These are phyloP conservation scores for Solanum hybrid DNA, from an alignment of 305 asterid species.

Conservation along the genomic window DNA sequence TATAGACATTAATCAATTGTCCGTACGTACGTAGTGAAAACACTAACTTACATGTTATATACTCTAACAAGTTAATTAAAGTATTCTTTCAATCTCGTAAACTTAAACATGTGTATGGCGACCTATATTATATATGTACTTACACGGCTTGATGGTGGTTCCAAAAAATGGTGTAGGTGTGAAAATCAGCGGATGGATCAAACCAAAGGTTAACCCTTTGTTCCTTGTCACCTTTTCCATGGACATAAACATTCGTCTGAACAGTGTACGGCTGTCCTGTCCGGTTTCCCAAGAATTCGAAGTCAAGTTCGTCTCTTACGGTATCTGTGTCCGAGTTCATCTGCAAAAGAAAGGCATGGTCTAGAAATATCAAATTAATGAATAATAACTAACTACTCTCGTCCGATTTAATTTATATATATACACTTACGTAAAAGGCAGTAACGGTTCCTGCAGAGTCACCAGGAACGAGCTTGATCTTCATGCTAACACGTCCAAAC, in stretches of 20 bases:
- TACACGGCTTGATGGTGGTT: conserved; percentile 35
- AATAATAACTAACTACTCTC: not conserved
- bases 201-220: conserved; percentile 70
- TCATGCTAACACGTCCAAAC: conserved; percentile 75
- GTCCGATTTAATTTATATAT: not conserved
- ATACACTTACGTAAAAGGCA: conserved; percentile 56
- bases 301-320: conserved; percentile 59
- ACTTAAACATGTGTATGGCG: not conserved
- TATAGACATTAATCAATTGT: not conserved
- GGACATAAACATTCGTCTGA: conserved; percentile 56
- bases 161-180: conserved; percentile 45
- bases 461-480: conserved; percentile 88
- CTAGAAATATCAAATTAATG: not conserved
- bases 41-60: not conserved
- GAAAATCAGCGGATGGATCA: conserved; percentile 50
- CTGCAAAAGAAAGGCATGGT: conserved; percentile 9
- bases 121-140: conserved; percentile 8
- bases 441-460: conserved; percentile 96
- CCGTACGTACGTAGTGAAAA: not conserved
- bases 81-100: not conserved
- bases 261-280: conserved; percentile 65
- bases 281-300: conserved; percentile 75
- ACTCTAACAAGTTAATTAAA: not conserved
- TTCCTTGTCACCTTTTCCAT: conserved; percentile 62
- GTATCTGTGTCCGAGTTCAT: conserved; percentile 51